Conservation (phyloP, 352 stramenopile species). For the Globisporangium uncinulatum region DNA sequence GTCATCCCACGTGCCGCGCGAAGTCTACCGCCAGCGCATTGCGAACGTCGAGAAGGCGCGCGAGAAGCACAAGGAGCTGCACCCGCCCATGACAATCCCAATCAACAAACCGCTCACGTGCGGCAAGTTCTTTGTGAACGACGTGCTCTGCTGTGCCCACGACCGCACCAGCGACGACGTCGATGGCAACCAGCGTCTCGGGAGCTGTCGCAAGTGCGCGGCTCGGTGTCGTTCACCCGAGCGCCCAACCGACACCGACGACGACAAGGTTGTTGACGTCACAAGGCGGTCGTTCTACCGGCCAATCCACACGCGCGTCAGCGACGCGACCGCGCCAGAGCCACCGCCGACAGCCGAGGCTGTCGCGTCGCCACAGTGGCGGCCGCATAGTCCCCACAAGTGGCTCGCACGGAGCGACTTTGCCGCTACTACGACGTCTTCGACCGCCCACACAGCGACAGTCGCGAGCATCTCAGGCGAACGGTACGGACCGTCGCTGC, state of each 20-base stretch:
- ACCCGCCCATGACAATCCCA: slow-evolving; percentile 49
- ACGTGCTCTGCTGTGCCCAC: slow-evolving; percentile 24
- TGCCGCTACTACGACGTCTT: slow-evolving; percentile 38
- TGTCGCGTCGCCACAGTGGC: slow-evolving; percentile 51
- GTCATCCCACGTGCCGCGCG: slow-evolving; percentile 16
- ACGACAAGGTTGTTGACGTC: slow-evolving; percentile 5
- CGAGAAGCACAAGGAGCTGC: slow-evolving; percentile 65
- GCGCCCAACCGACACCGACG: slow-evolving; percentile 10
- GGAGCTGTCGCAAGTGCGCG: slow-evolving; percentile 17
- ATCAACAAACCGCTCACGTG: slow-evolving; percentile 51
- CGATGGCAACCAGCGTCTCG: slow-evolving; percentile 12
- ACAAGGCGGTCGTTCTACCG: slow-evolving; percentile 5
- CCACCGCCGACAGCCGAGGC: slow-evolving; percentile 45
- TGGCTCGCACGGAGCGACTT: slow-evolving; percentile 52
- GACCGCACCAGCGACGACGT: neutral
- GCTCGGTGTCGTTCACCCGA: slow-evolving; percentile 21
- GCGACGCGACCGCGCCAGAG: slow-evolving; percentile 8
- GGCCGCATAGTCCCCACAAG: slow-evolving; percentile 38
- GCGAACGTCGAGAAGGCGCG: slow-evolving; percentile 50
- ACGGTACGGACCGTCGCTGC: slow-evolving; percentile 29
- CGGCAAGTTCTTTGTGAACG: slow-evolving; percentile 54
- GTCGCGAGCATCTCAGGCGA: slow-evolving; percentile 36
- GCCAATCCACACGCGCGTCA: slow-evolving; percentile 11
- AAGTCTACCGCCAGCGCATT: slow-evolving; percentile 44
- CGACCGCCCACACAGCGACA: slow-evolving; percentile 40